Evolutionary conservation across 2,329 filamentous ascomycete species (phyloP), one percentile per base, ranked within the genome.

Genomic region (Pestalotiopsis sp.): DNA sequence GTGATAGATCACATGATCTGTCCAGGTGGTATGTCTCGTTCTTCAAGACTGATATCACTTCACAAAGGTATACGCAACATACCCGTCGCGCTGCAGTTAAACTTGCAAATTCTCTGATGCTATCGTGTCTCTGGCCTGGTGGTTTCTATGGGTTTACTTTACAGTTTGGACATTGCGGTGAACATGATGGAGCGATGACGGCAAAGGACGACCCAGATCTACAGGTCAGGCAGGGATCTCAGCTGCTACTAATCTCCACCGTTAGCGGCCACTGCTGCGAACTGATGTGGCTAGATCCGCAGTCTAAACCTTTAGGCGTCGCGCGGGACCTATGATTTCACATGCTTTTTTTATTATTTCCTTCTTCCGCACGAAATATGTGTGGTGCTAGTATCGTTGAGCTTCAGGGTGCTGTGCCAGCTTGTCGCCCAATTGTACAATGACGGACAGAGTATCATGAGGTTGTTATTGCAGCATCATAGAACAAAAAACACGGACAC

Each of bases 241-340:
- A 36, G 31, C 31, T 36, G 31, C 59, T 62, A 14, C 57, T 14
- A 27, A 36, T 27, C 23, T 36, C 36, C 27, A 36, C 31, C 27
- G 31, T 31, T 62, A 41, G 59, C 31, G 31, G 31, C 31, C 31
- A 36, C 31, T 36, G 31, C 59, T 62, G 59, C 59, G 13, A 62
- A 62, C 59, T 62, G 27, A 36, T 62, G 59, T 62, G 59, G 59
- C 59, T 62, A 62, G 59, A 62, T 20, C 59, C 14, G 59, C 59
- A 39, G 31, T 38, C 59, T 62, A n/a, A 62, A 36, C 59, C 12
- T 62, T 62, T 36, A 20, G 25, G 58, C 70, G 64, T 69, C 70
- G 69, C 70, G 71, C 71, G 71, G 69, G 66, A 71, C 71, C 67
- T 67, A 56, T 61, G 66, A 70, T 70, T 68, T 61, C 65, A 68